Base-by-base conservation (phyloP, 2,329 filamentous ascomycete species). In the Karstenula rhodostoma region DNA sequence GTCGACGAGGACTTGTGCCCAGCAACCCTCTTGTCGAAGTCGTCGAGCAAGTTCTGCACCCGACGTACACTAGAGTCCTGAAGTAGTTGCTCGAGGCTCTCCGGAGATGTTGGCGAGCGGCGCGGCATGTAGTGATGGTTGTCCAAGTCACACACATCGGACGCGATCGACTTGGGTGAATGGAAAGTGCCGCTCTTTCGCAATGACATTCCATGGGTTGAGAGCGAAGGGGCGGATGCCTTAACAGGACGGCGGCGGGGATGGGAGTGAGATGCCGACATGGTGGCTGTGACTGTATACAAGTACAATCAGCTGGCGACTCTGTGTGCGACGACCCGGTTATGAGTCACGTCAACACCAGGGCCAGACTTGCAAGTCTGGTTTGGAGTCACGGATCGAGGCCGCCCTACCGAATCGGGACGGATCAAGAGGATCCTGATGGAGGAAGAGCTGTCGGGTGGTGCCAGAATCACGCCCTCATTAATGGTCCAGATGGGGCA, bases 171-270 rank as follows among this genome's bases (percentile, higher is more conserved):
- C 63, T 77, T 77, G 50, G 79, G 78, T 54, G 80, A 79, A 63
- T 81, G 80, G 71, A 84, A 84, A 63, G 82, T 84, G 58, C 78
- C 77, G 59, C 79, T 78, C 74, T 83, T 83, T 69, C 80, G 79
- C 63, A 84, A 76, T 55, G 74, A 76, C 78, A 82, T 80, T 72
- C 73, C 75, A 73, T 71, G 75, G 67, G 73, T 78, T 74, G 65
- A 71, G 63, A 72, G 67, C 67, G 73, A 70, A 56, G 75, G 65
- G 67, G 66, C 64, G 50, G 69, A 68, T 58, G 68, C 70, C 72
- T 79, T 78, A 75, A 73, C 63, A 78, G 80, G 76, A 51, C 80
- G 79, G 68, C 81, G 81, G 67, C 81, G 81, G 68, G 81, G 81
- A 67, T 83, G 75, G 64, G 72, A 72, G 61, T 73, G 72, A 70